Percentiles rank a stretch among this genome's conserved stretches.
phyloP scores from a whole-genome alignment of 2,329 filamentous ascomycete genomes.

The Colletotrichum cuscutae region DNA sequence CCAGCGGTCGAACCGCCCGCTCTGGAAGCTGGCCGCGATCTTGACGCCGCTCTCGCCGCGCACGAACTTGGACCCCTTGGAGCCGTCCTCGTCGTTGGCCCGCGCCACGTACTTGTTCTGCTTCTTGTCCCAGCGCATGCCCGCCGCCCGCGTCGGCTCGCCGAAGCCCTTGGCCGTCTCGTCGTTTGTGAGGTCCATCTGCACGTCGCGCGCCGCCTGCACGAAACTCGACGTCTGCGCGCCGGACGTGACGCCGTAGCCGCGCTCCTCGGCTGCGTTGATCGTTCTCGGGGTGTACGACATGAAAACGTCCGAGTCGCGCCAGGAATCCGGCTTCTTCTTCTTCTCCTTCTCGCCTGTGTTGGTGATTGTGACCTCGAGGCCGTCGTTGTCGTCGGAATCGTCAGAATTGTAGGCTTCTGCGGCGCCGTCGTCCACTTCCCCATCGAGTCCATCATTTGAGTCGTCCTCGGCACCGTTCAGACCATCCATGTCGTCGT shows the following conservation, averaged over 20 bases:
- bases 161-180: conserved; percentile 84
- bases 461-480: conserved; percentile 46
- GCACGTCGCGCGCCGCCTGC: conserved; percentile 83
- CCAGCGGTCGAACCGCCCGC: conserved; percentile 94
- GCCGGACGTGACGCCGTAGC: conserved; percentile 91
- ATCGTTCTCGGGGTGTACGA: conserved; percentile 86
- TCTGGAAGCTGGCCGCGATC: conserved; percentile 93
- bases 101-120: conserved; percentile 93
- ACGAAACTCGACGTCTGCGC: conserved; percentile 82
- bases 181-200: conserved; percentile 94
- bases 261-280: conserved; percentile 88
- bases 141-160: conserved; percentile 74
- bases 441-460: conserved; percentile 47
- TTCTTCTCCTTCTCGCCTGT: conserved; percentile 58
- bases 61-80: conserved; percentile 76
- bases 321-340: conserved; percentile 45
- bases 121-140: conserved; percentile 96
- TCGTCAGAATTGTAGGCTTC: conserved; percentile 49
- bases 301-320: conserved; percentile 93
- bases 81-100: conserved; percentile 95
- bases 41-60: conserved; percentile 93
- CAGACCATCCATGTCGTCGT: conserved; percentile 43
- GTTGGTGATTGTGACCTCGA: conserved; percentile 78
- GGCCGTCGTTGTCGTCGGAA: conserved; percentile 69
- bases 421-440: conserved; percentile 44